Base-by-base conservation (phyloP, 495 filamentous ascomycete species). In the Penicillium lividum region DNA sequence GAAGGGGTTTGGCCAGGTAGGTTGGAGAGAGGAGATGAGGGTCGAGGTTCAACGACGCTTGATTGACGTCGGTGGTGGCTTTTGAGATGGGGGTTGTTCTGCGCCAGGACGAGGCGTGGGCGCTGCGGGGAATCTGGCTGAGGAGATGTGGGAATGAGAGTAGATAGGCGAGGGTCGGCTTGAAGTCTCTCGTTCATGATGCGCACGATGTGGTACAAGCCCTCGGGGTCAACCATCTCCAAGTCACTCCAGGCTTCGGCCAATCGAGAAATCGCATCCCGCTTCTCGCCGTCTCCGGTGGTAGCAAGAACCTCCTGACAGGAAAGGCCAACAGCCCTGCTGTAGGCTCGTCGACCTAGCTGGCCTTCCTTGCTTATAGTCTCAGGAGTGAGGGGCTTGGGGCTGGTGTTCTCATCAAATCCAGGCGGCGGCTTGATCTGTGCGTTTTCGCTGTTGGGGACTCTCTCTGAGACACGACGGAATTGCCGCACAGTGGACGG, bases 401-500 rank as follows among this genome's bases (percentile, higher is more conserved):
- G 73, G 13, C 70, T 77, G 28, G 56, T 57, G 54, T 83, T 84
- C 44, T 83, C 80, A 54, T 82, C 79, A 27, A 61, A 63, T 15
- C 55, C 80, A 53, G 64, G 66, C 18, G 56, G 57, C 16, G 63
- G 64, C 46, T 66, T 75, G 50, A 65, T 65, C 43, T 62, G 72
- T 45, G 68, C 70, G 52, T 65, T 68, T 45, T 62, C 77, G 54
- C 44, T 46, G 46, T 31, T 49, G 27, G 61, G 72, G 7, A 80
- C 85, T 58, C 84, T 83, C 61, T 89, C 86, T 7, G 92, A 94
- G 2, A 93, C 92, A 18, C 93, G 86, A 54, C 90, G 89, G 76
- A 97, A 97, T 49, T 93, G 88, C 31, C 92, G 87, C 50, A 93
- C 87, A 13, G 94, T 96, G 0, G 92, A 96, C 1, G 88, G 89